Evolutionary conservation across 2,329 filamentous ascomycete genomes (phyloP).

Genomic region (Nemania diffusa): DNA sequence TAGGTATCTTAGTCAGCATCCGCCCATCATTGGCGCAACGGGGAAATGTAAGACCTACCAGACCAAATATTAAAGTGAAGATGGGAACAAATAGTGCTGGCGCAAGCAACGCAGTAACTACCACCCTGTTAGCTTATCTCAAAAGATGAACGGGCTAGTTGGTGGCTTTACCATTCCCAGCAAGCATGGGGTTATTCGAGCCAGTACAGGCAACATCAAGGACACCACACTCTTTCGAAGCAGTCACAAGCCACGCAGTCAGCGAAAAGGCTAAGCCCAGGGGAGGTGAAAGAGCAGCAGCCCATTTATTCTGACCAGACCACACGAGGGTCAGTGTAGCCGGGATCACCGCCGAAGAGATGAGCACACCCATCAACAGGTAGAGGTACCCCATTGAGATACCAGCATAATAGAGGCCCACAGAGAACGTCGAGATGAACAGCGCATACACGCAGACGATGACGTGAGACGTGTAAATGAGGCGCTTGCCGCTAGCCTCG

Average conservation of each 20-base stretch:
- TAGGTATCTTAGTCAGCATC: conserved; percentile 2
- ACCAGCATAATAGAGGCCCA: conserved; percentile 77
- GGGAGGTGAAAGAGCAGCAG: conserved; percentile 75
- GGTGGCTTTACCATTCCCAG: conserved; percentile 68
- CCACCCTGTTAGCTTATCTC: conserved; percentile 21
- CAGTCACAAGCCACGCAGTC: conserved; percentile 81
- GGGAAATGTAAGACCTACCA: conserved; percentile 47
- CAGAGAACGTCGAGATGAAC: conserved; percentile 81
- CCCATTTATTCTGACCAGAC: conserved; percentile 80
- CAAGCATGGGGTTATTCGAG: conserved; percentile 87
- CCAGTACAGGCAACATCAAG: conserved; percentile 81
- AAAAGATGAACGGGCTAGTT: neutral
- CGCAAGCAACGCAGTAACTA: conserved; percentile 79
- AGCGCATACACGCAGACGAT: conserved; percentile 77
- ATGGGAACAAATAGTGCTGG: conserved; percentile 79
- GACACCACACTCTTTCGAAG: conserved; percentile 73
- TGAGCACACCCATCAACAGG: conserved; percentile 90
- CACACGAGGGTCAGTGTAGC: conserved; percentile 83
- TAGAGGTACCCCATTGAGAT: conserved; percentile 92
- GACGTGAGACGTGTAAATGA: conserved; percentile 83
- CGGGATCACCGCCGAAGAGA: conserved; percentile 85
- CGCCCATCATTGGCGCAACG: too few relatives aligned
- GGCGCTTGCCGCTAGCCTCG: conserved; percentile 74
- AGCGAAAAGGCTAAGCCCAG: conserved; percentile 75
- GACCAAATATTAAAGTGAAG: conserved; percentile 75